These are phyloP conservation scores for Aspergillus aculeatus DNA, from an alignment of 2,329 filamentous ascomycete genomes.

Conservation along the genomic window DNA sequence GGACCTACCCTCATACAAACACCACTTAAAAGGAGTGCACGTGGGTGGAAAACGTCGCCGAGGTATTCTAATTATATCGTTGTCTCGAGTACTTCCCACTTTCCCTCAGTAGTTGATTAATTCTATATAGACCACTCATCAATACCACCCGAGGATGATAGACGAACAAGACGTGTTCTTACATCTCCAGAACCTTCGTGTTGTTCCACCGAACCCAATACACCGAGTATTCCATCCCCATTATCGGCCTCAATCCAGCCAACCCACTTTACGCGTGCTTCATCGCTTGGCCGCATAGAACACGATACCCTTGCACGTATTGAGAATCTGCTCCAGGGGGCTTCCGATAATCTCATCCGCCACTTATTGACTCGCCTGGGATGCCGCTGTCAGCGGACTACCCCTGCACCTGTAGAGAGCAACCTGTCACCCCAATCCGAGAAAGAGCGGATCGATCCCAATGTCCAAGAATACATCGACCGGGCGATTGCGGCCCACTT, in stretches of 20 bases:
- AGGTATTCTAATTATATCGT: constrained; percentile 16
- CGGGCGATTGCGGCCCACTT: constrained; percentile 8
- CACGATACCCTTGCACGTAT: constrained; percentile 14
- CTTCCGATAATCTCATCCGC: constrained; percentile 16
- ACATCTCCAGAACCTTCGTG: constrained; percentile 12
- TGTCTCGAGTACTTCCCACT: constrained; percentile 6
- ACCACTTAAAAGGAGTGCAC: constrained; percentile 5
- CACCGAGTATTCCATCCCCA: constrained; percentile 13
- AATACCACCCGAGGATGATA: constrained; percentile 13
- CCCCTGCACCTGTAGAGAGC: constrained; percentile 10
- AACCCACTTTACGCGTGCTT: constrained; percentile 19
- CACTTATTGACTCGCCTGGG: constrained; percentile 17
- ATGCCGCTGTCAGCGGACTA: constrained; percentile 16
- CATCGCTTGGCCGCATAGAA: constrained; percentile 10
- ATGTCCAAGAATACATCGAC: constrained; percentile 14
- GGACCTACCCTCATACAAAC: constrained; percentile 17
- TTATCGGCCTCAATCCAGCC: constrained; percentile 16
- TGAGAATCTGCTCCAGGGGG: constrained; percentile 12
- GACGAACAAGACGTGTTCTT: constrained; percentile 17
- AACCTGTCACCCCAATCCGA: constrained; percentile 10
- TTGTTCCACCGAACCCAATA: constrained; percentile 22
- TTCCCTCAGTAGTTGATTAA: constrained; percentile 11
- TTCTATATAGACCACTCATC: constrained; percentile 14
- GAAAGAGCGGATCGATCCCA: constrained; percentile 12
- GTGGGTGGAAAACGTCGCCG: constrained; percentile 16